These are phyloP conservation scores for Rubus parviflorus DNA, from an alignment of 306 rosid species.

Conservation along the genomic window DNA sequence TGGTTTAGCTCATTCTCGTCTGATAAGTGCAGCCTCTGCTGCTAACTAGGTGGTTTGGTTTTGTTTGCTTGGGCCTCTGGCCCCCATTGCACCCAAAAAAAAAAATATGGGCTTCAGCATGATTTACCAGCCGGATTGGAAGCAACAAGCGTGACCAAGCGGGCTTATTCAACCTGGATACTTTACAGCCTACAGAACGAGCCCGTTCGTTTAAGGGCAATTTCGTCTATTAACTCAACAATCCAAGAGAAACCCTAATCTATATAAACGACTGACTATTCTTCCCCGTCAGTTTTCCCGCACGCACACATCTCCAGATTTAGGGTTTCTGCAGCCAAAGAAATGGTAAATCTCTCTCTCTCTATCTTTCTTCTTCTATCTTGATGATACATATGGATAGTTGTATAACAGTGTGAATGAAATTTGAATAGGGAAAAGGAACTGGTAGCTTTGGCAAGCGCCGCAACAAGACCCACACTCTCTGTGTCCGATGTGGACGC, in stretches of 20 bases:
- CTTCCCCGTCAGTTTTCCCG: background rate
- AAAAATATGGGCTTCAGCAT: too few relatives aligned
- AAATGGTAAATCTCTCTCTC: constrained; percentile 23
- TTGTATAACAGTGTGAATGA: background rate
- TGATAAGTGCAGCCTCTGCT: too few relatives aligned
- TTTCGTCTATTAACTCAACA: background rate
- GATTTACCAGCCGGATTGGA: too few relatives aligned
- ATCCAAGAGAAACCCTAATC: constrained; percentile 25
- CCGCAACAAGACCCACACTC: constrained; percentile 28
- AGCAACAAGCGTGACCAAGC: background rate
- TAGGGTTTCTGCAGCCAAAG: constrained; percentile 27
- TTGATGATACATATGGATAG: background rate
- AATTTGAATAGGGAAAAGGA: constrained; percentile 23
- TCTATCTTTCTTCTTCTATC: background rate
- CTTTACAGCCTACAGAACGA: background rate
- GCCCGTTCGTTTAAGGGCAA: background rate
- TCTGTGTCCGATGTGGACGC: constrained; percentile 27
- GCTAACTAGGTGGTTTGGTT: too few relatives aligned
- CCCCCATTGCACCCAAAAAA: too few relatives aligned
- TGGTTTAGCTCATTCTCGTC: too few relatives aligned
- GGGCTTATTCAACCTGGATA: background rate
- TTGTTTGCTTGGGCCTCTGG: too few relatives aligned
- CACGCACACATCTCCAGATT: background rate
- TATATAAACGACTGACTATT: background rate
- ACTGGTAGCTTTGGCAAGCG: constrained; percentile 21